Conservation (phyloP, 768 basidiomycete genomes). For the Ramaria rubella region DNA sequence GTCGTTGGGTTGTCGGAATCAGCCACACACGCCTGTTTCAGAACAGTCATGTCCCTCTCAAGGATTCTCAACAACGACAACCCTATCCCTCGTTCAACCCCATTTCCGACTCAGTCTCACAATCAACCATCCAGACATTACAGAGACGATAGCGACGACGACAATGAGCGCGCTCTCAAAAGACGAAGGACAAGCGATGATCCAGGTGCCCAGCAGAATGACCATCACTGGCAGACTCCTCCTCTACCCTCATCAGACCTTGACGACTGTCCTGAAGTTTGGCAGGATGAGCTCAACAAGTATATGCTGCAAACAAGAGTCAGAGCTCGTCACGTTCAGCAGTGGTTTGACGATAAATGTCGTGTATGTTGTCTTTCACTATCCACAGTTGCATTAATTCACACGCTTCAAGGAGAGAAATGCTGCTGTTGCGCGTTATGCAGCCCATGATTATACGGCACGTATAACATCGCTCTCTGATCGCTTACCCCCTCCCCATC, state of each 20-base stretch:
- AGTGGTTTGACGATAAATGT: conserved; percentile 64
- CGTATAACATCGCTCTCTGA: conserved; percentile 24
- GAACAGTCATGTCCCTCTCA: conserved; percentile 7
- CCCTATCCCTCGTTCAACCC: not conserved
- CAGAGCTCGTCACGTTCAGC: conserved; percentile 64
- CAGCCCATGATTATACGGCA: conserved; percentile 54
- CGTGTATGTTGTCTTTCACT: conserved; percentile 38
- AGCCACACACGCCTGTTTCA: conserved; percentile 9
- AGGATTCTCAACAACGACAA: conserved; percentile 11
- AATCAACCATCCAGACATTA: not conserved
- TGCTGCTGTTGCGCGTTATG: conserved; percentile 48
- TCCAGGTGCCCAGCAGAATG: not conserved
- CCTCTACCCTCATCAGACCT: conserved; percentile 67
- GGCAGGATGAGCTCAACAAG: conserved; percentile 61
- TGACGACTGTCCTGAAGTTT: conserved; percentile 74
- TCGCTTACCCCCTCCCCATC: not conserved
- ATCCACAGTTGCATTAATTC: too few relatives aligned
- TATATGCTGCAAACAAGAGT: conserved; percentile 69
- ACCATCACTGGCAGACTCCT: conserved; percentile 11
- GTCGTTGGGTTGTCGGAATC: conserved; percentile 6
- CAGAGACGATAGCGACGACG: conserved; percentile 1
- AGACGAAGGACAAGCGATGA: conserved; percentile 4
- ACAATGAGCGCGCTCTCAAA: conserved; percentile 1
- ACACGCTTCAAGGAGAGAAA: conserved; percentile 56
- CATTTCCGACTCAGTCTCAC: not conserved